A percentile compares a stretch with the other conserved stretches of the same genome.
Evolutionary conservation across 2,329 filamentous ascomycete genomes (phyloP).

Genomic region (Geoglossum cookeanum): DNA sequence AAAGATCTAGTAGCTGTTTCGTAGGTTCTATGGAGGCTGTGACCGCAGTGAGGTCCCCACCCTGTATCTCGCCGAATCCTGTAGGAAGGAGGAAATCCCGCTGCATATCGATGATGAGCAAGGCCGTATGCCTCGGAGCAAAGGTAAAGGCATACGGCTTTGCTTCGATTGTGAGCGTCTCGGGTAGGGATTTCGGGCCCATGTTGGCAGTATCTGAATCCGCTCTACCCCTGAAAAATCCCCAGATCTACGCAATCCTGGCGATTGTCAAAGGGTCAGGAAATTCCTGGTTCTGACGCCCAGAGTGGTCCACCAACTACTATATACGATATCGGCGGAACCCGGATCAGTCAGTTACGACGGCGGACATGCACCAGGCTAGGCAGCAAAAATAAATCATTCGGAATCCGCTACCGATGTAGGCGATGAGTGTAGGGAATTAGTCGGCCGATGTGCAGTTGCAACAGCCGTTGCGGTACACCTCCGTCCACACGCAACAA

Average conservation of each 20-base stretch:
- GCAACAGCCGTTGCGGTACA: background rate
- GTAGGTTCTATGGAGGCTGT: slow-evolving; percentile 22
- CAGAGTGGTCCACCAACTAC: background rate
- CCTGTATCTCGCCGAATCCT: slow-evolving; percentile 33
- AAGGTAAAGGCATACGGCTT: slow-evolving; percentile 32
- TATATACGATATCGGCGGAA: background rate
- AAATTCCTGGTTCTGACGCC: background rate
- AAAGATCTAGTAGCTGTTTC: slow-evolving; percentile 24
- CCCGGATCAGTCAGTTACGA: background rate
- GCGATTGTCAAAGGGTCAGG: background rate
- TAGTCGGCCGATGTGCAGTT: background rate
- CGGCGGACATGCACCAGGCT: background rate
- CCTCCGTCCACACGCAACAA: background rate
- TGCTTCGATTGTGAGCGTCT: slow-evolving; percentile 11
- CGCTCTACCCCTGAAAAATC: background rate
- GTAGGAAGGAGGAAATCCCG: slow-evolving; percentile 29
- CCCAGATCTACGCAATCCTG: background rate
- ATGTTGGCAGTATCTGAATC: background rate
- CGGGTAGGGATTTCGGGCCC: background rate
- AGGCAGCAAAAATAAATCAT: background rate
- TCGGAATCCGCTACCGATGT: background rate
- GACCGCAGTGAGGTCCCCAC: slow-evolving; percentile 22
- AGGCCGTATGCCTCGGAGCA: slow-evolving; percentile 25
- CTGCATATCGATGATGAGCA: slow-evolving; percentile 34
- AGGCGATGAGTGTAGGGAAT: background rate